Conservation (phyloP, 352 stramenopile species). For the Globisporangium spiculum region DNA sequence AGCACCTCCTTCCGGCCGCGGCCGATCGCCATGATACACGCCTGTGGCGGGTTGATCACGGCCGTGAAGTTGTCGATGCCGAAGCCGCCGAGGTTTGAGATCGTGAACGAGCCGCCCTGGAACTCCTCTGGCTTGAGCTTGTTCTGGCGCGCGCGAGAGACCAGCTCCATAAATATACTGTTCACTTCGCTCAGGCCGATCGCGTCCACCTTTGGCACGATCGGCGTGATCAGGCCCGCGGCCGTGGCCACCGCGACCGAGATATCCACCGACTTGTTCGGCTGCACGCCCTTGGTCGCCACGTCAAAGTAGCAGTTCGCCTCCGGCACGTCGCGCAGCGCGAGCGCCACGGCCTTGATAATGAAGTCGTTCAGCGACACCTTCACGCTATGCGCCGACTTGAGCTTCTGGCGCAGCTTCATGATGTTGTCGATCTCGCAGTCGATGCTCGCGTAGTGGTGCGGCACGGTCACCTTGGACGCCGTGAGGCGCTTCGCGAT, state of each 20-base stretch:
- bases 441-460: constrained; percentile 97
- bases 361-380: constrained; percentile 99
- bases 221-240: constrained; percentile 98
- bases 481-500: constrained; percentile 97
- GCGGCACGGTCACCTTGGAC: constrained; percentile 95
- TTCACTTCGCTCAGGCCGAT: constrained; percentile 94
- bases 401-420: constrained; percentile 92
- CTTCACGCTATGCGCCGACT: constrained; percentile 92
- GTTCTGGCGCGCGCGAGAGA: constrained; percentile 91
- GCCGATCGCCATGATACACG: constrained; percentile 98
- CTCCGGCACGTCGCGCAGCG: constrained; percentile 96
- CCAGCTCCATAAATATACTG: constrained; percentile 96
- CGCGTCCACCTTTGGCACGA: constrained; percentile 94
- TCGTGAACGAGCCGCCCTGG: constrained; percentile 98
- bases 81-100: constrained; percentile 98
- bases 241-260: constrained; percentile 97
- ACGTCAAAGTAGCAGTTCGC: constrained; percentile 83
- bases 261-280: constrained; percentile 94
- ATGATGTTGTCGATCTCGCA: constrained; percentile 93
- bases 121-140: constrained; percentile 99
- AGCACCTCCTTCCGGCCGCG: constrained; percentile 89
- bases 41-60: constrained; percentile 98
- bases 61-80: constrained; percentile 98
- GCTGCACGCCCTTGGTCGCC: constrained; percentile 55
- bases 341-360: constrained; percentile 96